Evolutionary conservation across 768 basidiomycete species (phyloP).

Genomic region (Chalciporus chontae): DNA sequence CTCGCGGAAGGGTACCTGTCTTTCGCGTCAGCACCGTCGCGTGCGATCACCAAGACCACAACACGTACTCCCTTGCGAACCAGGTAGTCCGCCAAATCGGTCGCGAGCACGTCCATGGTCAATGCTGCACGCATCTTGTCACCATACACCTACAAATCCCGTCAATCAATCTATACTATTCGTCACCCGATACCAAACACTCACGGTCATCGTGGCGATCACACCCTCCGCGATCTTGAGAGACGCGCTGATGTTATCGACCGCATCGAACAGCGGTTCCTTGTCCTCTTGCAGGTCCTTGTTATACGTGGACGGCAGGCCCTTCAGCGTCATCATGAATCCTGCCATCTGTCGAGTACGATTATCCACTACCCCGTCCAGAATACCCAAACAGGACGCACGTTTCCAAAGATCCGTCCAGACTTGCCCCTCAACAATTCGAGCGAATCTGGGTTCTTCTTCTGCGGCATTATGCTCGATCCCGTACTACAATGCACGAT

Average conservation of each 20-base stretch:
- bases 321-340: slow-evolving; percentile 96
- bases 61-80: slow-evolving; percentile 92
- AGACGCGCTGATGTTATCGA: slow-evolving; percentile 85
- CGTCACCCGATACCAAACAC: slow-evolving; percentile 18
- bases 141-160: slow-evolving; percentile 63
- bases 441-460: slow-evolving; percentile 97
- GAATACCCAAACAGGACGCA: slow-evolving; percentile 31
- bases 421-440: slow-evolving; percentile 94
- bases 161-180: background rate
- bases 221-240: slow-evolving; percentile 94
- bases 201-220: slow-evolving; percentile 81
- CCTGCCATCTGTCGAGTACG: slow-evolving; percentile 77
- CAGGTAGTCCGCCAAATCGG: slow-evolving; percentile 98
- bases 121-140: slow-evolving; percentile 88
- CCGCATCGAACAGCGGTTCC: slow-evolving; percentile 92
- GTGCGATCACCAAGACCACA: background rate
- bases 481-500: slow-evolving; percentile 64
- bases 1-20: slow-evolving; percentile 93
- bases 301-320: slow-evolving; percentile 97
- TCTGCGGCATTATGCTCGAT: slow-evolving; percentile 99
- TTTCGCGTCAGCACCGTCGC: background rate
- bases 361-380: background rate
- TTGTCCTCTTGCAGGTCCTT: slow-evolving; percentile 99
- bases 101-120: slow-evolving; percentile 97
- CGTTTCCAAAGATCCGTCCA: slow-evolving; percentile 91